A percentile compares a stretch with the other conserved stretches of the same genome.
Evolutionary conservation across 768 basidiomycete species (phyloP).

Genomic region (Kwoniella botswanensis): DNA sequence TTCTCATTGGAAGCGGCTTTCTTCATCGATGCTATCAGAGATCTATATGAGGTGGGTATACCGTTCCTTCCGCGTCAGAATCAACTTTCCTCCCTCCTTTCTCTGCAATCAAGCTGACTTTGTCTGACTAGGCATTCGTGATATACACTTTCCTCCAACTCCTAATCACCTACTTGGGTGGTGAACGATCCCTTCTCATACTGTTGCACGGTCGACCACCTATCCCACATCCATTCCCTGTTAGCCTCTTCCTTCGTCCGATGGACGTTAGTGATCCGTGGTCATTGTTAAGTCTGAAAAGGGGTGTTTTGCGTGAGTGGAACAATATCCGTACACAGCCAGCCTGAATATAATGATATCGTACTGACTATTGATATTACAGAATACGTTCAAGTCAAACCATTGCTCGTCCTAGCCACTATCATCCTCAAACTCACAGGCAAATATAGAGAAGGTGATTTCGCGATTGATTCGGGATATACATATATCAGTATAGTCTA

Average conservation of each 20-base stretch:
- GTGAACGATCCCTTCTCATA: conserved; percentile 90
- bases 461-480: conserved; percentile 84
- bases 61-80: not conserved
- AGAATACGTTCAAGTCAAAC: conserved; percentile 99
- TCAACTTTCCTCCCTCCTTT: not conserved
- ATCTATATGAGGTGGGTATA: conserved; percentile 85
- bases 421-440: conserved; percentile 83
- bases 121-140: conserved; percentile 54
- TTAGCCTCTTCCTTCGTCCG: conserved; percentile 78
- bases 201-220: conserved; percentile 88
- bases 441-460: conserved; percentile 87
- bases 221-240: conserved; percentile 82
- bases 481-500: conserved; percentile 82
- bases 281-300: conserved; percentile 88
- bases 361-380: conserved; percentile 3
- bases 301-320: conserved; percentile 86
- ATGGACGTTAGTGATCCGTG: conserved; percentile 95
- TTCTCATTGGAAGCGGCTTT: conserved; percentile 94
- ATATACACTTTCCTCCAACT: conserved; percentile 59
- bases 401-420: conserved; percentile 80
- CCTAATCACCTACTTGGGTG: conserved; percentile 65
- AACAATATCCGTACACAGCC: not conserved
- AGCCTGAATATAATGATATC: not conserved
- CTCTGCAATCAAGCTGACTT: conserved; percentile 46
- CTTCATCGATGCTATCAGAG: conserved; percentile 90